These are phyloP conservation scores for Clohesyomyces aquaticus DNA, from an alignment of 495 filamentous ascomycete species.

Conservation along the genomic window DNA sequence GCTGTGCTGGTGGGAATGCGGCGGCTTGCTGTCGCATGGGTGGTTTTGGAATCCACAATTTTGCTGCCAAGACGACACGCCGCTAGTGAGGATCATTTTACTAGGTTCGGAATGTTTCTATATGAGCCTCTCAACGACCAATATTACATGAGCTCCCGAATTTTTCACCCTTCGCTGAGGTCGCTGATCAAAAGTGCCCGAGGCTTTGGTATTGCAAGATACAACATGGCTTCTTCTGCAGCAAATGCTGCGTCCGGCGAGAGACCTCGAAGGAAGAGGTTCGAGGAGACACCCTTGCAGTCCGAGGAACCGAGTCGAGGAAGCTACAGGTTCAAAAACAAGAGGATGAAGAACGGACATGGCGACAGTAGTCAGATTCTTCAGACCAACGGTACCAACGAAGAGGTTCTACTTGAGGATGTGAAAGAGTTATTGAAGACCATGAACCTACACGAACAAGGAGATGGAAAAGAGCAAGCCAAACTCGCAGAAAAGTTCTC, in stretches of 20 bases:
- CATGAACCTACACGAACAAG: too few species aligned
- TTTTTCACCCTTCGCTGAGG: conserved; percentile 21
- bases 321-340: conserved; percentile 52
- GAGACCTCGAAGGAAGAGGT: conserved; percentile 42
- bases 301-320: conserved; percentile 40
- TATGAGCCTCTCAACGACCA: neutral
- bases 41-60: too few species aligned
- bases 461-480: conserved; percentile 21
- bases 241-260: conserved; percentile 28
- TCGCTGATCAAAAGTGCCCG: conserved; percentile 17
- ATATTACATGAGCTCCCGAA: conserved; percentile 20
- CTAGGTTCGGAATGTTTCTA: too few species aligned
- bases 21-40: too few species aligned
- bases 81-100: too few species aligned
- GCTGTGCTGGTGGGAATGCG: neutral
- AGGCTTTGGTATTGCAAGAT: conserved; percentile 1
- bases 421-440: conserved; percentile 64
- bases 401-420: conserved; percentile 76
- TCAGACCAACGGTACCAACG: conserved; percentile 60
- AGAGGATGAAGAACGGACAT: conserved; percentile 57
- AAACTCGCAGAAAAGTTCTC: conserved; percentile 67
- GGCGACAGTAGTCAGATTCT: conserved; percentile 47
- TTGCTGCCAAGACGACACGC: too few species aligned
- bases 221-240: conserved; percentile 36
- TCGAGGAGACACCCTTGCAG: conserved; percentile 35